phyloP scores from a whole-genome alignment of 2,329 filamentous ascomycete species.

The Teratosphaeria viscida region DNA sequence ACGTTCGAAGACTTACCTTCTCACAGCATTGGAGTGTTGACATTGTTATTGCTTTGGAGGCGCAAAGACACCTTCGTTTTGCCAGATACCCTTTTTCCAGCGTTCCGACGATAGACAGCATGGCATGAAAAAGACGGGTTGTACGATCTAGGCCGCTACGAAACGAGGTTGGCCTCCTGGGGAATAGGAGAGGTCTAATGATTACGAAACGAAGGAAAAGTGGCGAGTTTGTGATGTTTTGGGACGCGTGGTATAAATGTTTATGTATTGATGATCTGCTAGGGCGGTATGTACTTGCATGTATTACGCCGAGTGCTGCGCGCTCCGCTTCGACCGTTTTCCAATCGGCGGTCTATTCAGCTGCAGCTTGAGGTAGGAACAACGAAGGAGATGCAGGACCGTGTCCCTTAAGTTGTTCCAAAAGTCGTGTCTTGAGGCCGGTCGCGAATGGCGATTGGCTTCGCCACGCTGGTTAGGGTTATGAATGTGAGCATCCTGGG shows the following conservation, averaged over 20 bases:
- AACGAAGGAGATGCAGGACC: no score
- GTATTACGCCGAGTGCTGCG: not conserved
- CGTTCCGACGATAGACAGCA: constrained; percentile 10
- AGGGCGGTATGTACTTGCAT: not conserved
- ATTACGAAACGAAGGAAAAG: not conserved
- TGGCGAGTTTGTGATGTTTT: not conserved
- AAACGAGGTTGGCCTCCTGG: not conserved
- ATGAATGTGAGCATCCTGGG: not conserved
- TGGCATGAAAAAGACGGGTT: constrained; percentile 1
- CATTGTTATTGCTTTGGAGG: constrained; percentile 3
- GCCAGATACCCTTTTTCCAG: constrained; percentile 20
- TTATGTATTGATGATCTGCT: not conserved
- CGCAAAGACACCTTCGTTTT: constrained; percentile 9
- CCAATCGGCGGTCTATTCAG: no score
- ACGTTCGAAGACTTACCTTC: not conserved
- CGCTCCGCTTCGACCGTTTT: not conserved
- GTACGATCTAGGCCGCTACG: constrained; percentile 1
- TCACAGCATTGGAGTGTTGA: not conserved
- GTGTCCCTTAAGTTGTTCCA: no score
- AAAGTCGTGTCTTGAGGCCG: not conserved
- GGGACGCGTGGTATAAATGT: not conserved
- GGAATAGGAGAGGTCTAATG: not conserved
- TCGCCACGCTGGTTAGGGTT: not conserved
- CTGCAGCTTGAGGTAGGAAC: no score
- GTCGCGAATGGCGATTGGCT: not conserved